Conservation (phyloP, 305 asterid genomes). For the Rubia tinctorum region DNA sequence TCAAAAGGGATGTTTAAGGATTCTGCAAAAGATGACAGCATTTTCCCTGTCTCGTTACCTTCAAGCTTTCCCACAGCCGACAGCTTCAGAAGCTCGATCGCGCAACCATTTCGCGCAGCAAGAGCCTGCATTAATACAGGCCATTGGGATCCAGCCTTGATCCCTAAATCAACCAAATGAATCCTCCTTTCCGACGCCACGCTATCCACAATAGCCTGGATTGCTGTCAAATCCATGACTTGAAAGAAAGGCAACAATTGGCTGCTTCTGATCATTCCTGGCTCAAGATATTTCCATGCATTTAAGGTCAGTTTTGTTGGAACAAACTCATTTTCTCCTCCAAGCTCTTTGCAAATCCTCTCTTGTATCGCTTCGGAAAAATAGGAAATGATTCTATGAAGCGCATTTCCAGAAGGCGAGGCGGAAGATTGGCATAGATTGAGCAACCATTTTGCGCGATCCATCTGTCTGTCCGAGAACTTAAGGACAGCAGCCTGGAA, state of each 20-base stretch:
- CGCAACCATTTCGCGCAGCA: conserved; percentile 13
- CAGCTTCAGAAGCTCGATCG: conserved; percentile 13
- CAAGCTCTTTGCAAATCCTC: conserved; percentile 11
- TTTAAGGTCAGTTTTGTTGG: background rate
- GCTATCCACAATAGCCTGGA: conserved; percentile 20
- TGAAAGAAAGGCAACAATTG: conserved; percentile 12
- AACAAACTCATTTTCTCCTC: background rate
- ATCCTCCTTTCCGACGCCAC: conserved; percentile 16
- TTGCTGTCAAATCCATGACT: conserved; percentile 16
- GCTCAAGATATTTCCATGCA: background rate
- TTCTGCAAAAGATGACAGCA: conserved; percentile 14
- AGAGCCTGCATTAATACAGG: conserved; percentile 27
- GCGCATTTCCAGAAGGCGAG: conserved; percentile 19
- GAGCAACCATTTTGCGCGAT: conserved; percentile 26
- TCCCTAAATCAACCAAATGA: conserved; percentile 21
- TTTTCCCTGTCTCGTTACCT: conserved; percentile 9
- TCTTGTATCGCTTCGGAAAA: conserved; percentile 36
- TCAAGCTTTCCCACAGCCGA: conserved; percentile 9
- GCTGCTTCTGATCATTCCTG: background rate
- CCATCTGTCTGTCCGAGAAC: conserved; percentile 21
- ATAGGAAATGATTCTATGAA: conserved; percentile 25
- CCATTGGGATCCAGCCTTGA: conserved; percentile 16
- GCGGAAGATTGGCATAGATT: conserved; percentile 14
- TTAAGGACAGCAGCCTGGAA: conserved; percentile 35
- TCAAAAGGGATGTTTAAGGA: conserved; percentile 11